phyloP scores from a whole-genome alignment of 768 basidiomycete species.

The Tricholomella constricta region DNA sequence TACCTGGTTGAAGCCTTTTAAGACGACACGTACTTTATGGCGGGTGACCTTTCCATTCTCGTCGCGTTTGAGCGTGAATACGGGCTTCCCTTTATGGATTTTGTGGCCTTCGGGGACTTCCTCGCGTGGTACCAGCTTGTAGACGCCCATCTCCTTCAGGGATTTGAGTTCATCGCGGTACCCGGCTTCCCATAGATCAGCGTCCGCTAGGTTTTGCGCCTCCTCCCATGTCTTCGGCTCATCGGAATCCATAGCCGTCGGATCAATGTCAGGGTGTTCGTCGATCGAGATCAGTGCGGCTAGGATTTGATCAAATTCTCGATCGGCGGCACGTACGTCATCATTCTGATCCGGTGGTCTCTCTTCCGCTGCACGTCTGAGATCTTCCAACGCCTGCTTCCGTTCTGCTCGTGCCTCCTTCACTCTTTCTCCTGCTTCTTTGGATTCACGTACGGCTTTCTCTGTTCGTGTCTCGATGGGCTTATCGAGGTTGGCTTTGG shows the following conservation, averaged over 20 bases:
- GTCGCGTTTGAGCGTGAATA: slow-evolving; percentile 31
- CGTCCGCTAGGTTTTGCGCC: slow-evolving; percentile 24
- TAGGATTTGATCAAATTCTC: neutral
- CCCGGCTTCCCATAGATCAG: slow-evolving; percentile 16
- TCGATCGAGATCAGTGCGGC: neutral
- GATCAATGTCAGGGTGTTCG: neutral
- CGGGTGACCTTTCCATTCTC: slow-evolving; percentile 24
- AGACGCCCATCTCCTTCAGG: slow-evolving; percentile 28
- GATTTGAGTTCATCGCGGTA: slow-evolving; percentile 26
- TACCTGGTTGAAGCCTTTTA: slow-evolving; percentile 40
- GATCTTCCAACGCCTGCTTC: neutral
- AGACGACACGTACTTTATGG: too few relatives aligned
- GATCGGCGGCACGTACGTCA: neutral
- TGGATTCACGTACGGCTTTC: too few relatives aligned
- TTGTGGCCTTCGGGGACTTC: slow-evolving; percentile 24
- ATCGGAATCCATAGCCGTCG: neutral
- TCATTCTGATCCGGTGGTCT: neutral
- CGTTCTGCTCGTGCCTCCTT: too few relatives aligned
- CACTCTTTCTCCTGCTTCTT: too few relatives aligned
- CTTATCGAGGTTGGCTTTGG: too few relatives aligned
- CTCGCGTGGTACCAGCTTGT: slow-evolving; percentile 21
- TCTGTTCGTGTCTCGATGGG: too few relatives aligned
- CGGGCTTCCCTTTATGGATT: slow-evolving; percentile 18
- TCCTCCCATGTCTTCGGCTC: slow-evolving; percentile 20
- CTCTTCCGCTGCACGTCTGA: too few relatives aligned